Percentiles rank a stretch among this genome's conserved stretches.
These are phyloP conservation scores for Mentha longifolia DNA, from an alignment of 257 asterid genomes.

Conservation along the genomic window DNA sequence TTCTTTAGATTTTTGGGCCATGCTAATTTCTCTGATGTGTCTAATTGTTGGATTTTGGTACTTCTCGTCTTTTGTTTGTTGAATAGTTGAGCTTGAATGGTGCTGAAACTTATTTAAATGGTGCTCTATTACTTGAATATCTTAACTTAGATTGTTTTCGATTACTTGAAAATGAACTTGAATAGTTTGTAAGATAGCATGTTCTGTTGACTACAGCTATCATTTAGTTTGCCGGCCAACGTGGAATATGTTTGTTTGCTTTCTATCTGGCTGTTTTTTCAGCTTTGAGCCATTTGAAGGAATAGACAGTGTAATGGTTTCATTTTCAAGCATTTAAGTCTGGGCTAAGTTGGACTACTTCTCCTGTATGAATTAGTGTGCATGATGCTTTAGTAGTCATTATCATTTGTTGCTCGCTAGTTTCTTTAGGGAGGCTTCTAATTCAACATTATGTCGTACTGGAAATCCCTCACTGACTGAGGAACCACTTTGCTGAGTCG, in stretches of 20 bases:
- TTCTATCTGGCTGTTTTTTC: not conserved
- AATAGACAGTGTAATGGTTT: not conserved
- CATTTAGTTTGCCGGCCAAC: not conserved
- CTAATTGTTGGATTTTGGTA: constrained; percentile 14
- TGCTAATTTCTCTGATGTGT: not conserved
- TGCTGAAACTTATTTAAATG: not conserved
- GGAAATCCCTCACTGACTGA: not conserved
- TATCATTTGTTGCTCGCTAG: not conserved
- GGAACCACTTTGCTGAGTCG: not conserved
- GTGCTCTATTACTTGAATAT: constrained; percentile 5
- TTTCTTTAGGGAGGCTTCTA: not conserved
- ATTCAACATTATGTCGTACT: not conserved
- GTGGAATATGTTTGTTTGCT: not conserved
- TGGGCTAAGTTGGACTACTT: not conserved
- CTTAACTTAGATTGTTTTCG: not conserved
- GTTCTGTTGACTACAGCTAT: not conserved
- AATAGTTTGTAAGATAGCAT: not conserved
- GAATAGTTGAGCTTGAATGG: not conserved
- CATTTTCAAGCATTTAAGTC: not conserved
- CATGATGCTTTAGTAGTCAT: not conserved
- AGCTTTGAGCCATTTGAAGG: not conserved
- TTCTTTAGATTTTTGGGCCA: constrained; percentile 2
- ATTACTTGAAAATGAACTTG: not conserved
- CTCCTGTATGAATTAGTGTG: not conserved
- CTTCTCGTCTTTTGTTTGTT: not conserved